These are phyloP conservation scores for Paratinospora sagittata DNA, from an alignment of 164 flowering plant species.

Conservation along the genomic window DNA sequence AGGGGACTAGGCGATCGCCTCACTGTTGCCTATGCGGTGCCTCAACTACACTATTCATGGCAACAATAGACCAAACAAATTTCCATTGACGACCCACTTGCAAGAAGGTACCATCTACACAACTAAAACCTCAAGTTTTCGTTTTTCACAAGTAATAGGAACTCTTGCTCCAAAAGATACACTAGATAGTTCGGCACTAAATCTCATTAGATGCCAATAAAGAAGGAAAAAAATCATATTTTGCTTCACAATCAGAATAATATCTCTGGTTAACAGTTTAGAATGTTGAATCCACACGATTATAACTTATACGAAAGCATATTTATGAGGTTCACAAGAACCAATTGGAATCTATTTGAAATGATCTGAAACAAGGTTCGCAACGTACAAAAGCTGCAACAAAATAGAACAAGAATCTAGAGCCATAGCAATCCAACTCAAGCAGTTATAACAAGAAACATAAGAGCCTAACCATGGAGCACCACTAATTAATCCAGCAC, in stretches of 20 bases:
- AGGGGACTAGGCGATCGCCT: no score
- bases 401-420: not conserved
- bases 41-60: no score
- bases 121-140: not conserved
- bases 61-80: not conserved
- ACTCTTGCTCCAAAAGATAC: no score
- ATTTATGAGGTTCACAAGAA: not conserved
- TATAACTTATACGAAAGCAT: not conserved
- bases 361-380: slow-evolving; percentile 3
- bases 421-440: not conserved
- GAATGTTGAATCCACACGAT: not conserved
- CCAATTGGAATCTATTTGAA: not conserved
- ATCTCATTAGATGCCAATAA: not conserved
- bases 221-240: not conserved
- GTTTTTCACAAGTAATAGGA: no score
- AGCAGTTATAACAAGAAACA: not conserved
- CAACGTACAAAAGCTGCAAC: not conserved
- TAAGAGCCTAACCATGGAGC: slow-evolving; percentile 69
- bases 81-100: not conserved
- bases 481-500: slow-evolving; percentile 72
- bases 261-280: not conserved
- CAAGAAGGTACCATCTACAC: not conserved
- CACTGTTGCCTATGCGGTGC: no score
- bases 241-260: not conserved
- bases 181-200: not conserved